Evolutionary conservation across 2,329 filamentous ascomycete genomes (phyloP).

Genomic region (Aphanocladium album): DNA sequence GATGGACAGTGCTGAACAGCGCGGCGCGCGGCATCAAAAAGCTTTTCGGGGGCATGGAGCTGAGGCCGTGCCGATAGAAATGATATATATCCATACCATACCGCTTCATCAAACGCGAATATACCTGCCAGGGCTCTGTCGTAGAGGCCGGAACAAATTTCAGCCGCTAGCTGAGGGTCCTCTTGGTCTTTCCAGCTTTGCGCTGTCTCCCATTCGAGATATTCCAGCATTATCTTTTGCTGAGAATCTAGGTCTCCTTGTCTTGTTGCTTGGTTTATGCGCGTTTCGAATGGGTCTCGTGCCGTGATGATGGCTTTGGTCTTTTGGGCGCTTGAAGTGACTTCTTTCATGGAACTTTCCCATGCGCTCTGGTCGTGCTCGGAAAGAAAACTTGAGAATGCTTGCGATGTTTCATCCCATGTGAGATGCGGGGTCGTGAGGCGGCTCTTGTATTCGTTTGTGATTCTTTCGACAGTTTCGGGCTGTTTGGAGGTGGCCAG

Average conservation of each 20-base stretch:
- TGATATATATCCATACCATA: constrained; percentile 81
- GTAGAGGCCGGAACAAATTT: constrained; percentile 63
- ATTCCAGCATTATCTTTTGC: constrained; percentile 53
- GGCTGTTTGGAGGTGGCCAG: constrained; percentile 51
- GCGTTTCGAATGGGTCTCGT: constrained; percentile 65
- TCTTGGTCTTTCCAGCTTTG: constrained; percentile 50
- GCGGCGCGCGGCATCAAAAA: constrained; percentile 70
- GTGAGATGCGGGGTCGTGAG: constrained; percentile 67
- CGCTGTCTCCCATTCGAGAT: constrained; percentile 78
- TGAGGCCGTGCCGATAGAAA: constrained; percentile 54
- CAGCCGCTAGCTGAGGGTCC: constrained; percentile 38
- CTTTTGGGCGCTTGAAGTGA: constrained; percentile 56
- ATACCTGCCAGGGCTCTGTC: constrained; percentile 66
- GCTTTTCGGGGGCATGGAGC: constrained; percentile 32
- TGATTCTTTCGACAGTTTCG: constrained; percentile 59
- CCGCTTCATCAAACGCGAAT: constrained; percentile 66
- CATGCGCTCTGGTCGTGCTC: constrained; percentile 66
- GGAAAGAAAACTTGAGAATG: constrained; percentile 69
- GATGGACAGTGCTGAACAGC: constrained; percentile 89
- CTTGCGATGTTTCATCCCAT: constrained; percentile 70
- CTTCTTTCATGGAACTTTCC: constrained; percentile 67
- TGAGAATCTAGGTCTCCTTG: constrained; percentile 52
- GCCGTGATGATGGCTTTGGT: constrained; percentile 58
- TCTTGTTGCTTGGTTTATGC: constrained; percentile 54
- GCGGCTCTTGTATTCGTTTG: constrained; percentile 64